A percentile compares a stretch with the other conserved stretches of the same genome.
Conservation (phyloP, 2,329 filamentous ascomycete genomes). For the Xylariaceae sp. region DNA sequence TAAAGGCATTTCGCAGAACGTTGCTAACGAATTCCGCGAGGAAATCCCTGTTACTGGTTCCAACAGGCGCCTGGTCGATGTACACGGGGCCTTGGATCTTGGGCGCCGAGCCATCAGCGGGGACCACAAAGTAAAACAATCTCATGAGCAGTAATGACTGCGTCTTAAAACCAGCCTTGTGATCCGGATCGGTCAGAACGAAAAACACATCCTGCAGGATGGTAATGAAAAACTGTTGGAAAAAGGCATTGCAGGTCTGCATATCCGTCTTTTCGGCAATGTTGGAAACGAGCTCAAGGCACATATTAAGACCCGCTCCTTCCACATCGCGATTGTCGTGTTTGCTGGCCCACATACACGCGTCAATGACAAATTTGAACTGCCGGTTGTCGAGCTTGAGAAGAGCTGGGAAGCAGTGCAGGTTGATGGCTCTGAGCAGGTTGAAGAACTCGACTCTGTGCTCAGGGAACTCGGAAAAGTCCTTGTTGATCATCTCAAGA, state of each 20-base stretch:
- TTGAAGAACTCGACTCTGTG: conserved; percentile 99
- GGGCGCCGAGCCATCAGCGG: conserved; percentile 59
- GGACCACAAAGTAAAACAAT: conserved; percentile 93
- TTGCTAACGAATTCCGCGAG: conserved; percentile 80
- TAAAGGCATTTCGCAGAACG: conserved; percentile 83
- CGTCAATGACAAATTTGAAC: conserved; percentile 99
- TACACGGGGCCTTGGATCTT: conserved; percentile 95
- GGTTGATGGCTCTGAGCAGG: conserved; percentile 87
- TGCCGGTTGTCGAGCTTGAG: conserved; percentile 91
- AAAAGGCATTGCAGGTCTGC: conserved; percentile 86
- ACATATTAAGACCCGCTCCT: conserved; percentile 95
- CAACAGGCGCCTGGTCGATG: conserved; percentile 73
- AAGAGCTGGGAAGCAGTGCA: conserved; percentile 92
- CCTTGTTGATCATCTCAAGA: conserved; percentile 99
- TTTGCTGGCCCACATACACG: conserved; percentile 99
- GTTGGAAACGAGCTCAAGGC: conserved; percentile 93
- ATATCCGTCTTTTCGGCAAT: conserved; percentile 88
- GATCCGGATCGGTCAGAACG: conserved; percentile 92
- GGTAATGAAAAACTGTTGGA: conserved; percentile 93
- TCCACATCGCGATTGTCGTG: conserved; percentile 98
- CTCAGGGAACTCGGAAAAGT: conserved; percentile 98
- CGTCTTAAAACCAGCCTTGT: conserved; percentile 98
- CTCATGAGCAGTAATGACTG: conserved; percentile 90
- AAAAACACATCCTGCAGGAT: conserved; percentile 99
- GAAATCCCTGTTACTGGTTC: conserved; percentile 88